Evolutionary conservation across 1,284 basidiomycete species (phyloP), one percentile per base, ranked within the genome.

Genomic region (Somion occarium): DNA sequence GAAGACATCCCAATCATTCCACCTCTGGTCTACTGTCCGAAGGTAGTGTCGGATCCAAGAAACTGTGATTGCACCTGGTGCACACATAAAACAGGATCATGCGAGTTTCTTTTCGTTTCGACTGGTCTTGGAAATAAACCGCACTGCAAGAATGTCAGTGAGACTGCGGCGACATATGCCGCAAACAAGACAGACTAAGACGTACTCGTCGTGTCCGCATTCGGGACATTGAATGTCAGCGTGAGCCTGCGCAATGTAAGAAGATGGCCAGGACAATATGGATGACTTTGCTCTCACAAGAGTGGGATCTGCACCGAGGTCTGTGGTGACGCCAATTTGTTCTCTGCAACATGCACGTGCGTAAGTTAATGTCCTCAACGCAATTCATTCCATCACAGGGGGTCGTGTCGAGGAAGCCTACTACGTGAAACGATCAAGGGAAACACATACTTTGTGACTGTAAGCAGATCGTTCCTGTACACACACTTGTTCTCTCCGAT

Each of bases 31-130:
- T 43, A 50, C 38, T 50, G 19, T 52, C 52, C 38, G 30, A 15
- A 3, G 55, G 44, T 42, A 87, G 61, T 23, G 73, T 74, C 19
- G 89, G 85, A 66, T 94, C 92, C 51, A 79, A 76, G 69, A 88
- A 94, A 54, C 75, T 79, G 55, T 88, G 73, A 59, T 88, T 86
- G 68, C 91, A 97, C 64, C 86, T 85, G n/a, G 83, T 82, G 65
- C 93, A 97, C 44, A 92, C 90, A 67, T 87, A 96, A 74, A 96
- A 97, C 1, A 96, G 78, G 38, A 91, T 92, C 93, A 93, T 93
- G 2, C 87, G 79, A 1, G 88, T 96, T 62, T 94, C 91, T 61
- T 90, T 91, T 48, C 93, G 84, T 65, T 94, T 93, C 13, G 91
- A 95, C 68, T 97, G 93, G 70, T 96, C 93, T 70, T 96, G 93